These are phyloP conservation scores for Globisporangium polare DNA, from an alignment of 352 stramenopile genomes.

Conservation along the genomic window DNA sequence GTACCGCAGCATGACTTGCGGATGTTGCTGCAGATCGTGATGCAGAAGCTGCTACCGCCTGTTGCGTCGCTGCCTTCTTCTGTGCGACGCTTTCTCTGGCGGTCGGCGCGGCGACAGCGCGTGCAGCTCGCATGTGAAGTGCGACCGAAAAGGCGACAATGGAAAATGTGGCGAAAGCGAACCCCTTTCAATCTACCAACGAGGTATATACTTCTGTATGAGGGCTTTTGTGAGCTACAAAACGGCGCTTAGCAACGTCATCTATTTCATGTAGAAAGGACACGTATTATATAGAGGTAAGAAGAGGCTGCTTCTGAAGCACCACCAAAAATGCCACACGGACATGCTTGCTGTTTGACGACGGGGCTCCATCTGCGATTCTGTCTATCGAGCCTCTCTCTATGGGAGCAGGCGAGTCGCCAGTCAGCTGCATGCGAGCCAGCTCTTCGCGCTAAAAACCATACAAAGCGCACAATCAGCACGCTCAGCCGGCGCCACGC, in stretches of 20 bases:
- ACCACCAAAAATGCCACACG: neutral
- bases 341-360: neutral
- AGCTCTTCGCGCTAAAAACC: neutral
- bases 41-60: neutral
- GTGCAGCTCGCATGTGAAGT: neutral
- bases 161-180: neutral
- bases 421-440: neutral
- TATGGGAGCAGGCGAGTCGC: too few species aligned
- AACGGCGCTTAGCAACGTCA: too few species aligned
- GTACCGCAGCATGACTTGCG: neutral
- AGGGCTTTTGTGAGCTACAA: too few species aligned
- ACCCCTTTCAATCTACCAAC: neutral
- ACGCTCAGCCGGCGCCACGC: constrained; percentile 34
- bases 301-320: too few species aligned
- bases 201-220: neutral
- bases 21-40: neutral
- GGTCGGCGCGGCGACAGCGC: neutral
- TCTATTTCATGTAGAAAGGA: neutral
- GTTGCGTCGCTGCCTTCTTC: neutral
- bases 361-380: neutral
- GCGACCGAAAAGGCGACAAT: neutral
- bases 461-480: neutral
- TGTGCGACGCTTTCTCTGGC: neutral
- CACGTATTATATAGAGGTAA: neutral
- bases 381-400: neutral